A percentile compares a stretch with the other conserved stretches of the same genome.
Evolutionary conservation across 2,329 filamentous ascomycete species (phyloP).

Genomic region (Paecilomyces formosus): DNA sequence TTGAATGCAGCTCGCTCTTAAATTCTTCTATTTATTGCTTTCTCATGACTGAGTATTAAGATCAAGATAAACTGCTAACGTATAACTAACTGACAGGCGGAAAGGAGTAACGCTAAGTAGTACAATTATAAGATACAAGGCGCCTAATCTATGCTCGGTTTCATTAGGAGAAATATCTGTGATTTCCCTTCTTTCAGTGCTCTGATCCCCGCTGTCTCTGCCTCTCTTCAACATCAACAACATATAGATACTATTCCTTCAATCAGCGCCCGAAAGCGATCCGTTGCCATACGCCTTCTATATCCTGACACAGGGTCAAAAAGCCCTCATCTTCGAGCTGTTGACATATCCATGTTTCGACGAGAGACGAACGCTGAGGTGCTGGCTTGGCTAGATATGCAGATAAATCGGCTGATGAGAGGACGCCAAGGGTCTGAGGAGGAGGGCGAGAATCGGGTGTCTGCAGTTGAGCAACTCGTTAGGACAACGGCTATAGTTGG

Average conservation of each 20-base stretch:
- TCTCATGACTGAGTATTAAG: not conserved
- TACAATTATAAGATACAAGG: not conserved
- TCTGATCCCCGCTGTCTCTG: not conserved
- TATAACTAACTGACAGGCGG: not conserved
- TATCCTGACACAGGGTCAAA: constrained; percentile 29
- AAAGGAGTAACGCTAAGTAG: not conserved
- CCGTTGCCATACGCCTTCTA: constrained; percentile 33
- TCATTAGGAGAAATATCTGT: not conserved
- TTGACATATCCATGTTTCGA: constrained; percentile 35
- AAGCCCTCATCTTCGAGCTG: constrained; percentile 36
- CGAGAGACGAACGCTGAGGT: constrained; percentile 21
- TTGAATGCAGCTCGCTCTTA: not conserved
- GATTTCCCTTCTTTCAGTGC: too few species aligned
- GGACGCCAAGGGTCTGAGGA: not conserved
- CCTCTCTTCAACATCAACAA: too few species aligned
- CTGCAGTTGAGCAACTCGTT: not conserved
- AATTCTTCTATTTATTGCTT: not conserved
- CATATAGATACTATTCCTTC: not conserved
- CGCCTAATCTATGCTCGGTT: not conserved
- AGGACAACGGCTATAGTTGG: too few species aligned
- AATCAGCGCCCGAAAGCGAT: constrained; percentile 29
- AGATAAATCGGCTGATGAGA: constrained; percentile 18
- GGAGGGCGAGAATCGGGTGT: not conserved
- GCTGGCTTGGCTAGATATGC: constrained; percentile 22
- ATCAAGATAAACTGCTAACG: not conserved